Conservation (phyloP, 306 rosid species). For the Arachis stenosperma region DNA sequence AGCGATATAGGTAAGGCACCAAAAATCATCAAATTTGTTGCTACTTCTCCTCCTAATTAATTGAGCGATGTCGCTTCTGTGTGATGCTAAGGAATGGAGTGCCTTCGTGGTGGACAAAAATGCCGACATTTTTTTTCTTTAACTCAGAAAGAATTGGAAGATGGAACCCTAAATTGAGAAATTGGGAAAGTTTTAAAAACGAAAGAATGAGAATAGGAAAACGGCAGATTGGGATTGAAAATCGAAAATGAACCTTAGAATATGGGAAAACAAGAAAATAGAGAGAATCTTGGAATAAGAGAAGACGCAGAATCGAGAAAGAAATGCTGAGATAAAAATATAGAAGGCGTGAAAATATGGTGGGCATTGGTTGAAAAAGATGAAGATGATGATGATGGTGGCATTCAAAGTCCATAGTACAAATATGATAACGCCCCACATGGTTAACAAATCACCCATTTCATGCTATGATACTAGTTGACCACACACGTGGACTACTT, state of each 20-base stretch:
- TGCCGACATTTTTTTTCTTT: conserved; percentile 66
- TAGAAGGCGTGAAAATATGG: background rate
- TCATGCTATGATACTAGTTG: background rate
- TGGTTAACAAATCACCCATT: conserved; percentile 15
- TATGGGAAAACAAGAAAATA: background rate
- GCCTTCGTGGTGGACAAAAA: conserved; percentile 64
- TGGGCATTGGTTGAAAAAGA: background rate
- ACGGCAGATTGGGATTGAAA: background rate
- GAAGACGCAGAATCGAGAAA: conserved; percentile 6
- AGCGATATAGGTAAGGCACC: conserved; percentile 44
- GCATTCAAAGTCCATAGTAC: conserved; percentile 7
- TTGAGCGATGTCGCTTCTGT: conserved; percentile 42
- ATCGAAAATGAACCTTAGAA: conserved; percentile 23
- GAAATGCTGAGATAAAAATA: background rate
- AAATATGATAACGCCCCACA: background rate
- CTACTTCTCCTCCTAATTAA: conserved; percentile 41
- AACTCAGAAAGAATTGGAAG: conserved; percentile 5
- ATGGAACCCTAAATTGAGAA: conserved; percentile 31
- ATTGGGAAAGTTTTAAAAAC: background rate
- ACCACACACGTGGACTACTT: conserved; percentile 24
- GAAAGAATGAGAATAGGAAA: background rate
- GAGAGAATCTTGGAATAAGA: background rate
- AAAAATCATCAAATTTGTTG: conserved; percentile 41
- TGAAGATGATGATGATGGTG: background rate
- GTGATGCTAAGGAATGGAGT: conserved; percentile 54